A percentile compares a stretch with the other conserved stretches of the same genome.
These are phyloP conservation scores for Cenchrus americanus DNA, from an alignment of 176 grass and related monocot species.

Conservation along the genomic window DNA sequence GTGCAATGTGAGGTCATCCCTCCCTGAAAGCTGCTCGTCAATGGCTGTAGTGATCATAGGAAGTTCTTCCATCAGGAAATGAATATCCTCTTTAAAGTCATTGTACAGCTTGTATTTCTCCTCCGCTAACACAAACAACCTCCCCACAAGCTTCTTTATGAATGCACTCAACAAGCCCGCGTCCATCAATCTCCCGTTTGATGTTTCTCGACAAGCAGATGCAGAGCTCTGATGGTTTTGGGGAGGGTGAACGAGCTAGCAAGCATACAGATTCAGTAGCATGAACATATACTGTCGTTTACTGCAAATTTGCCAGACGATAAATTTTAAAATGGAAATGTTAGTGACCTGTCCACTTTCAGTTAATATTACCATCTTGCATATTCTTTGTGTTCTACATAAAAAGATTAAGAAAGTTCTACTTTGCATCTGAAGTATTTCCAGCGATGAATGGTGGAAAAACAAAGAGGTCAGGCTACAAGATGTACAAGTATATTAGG, in stretches of 20 bases:
- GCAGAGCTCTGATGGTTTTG: no score
- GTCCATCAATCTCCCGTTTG: not conserved
- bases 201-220: not conserved
- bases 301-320: not conserved
- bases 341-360: not conserved
- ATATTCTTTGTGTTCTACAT: not conserved
- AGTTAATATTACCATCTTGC: not conserved
- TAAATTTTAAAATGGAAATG: not conserved
- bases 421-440: not conserved
- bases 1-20: not conserved
- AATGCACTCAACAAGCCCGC: not conserved
- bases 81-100: not conserved
- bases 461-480: not conserved
- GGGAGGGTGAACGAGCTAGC: not conserved
- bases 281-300: not conserved
- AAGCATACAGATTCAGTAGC: not conserved
- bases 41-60: not conserved
- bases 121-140: not conserved
- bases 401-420: not conserved
- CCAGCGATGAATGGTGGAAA: not conserved
- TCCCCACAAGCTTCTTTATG: not conserved
- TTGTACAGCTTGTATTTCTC: conserved; percentile 24
- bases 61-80: conserved; percentile 1
- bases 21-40: not conserved
- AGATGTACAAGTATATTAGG: no score